These are phyloP conservation scores for Saccharomycopsis fodiens DNA, from an alignment of 805 yeast species.

Conservation along the genomic window DNA sequence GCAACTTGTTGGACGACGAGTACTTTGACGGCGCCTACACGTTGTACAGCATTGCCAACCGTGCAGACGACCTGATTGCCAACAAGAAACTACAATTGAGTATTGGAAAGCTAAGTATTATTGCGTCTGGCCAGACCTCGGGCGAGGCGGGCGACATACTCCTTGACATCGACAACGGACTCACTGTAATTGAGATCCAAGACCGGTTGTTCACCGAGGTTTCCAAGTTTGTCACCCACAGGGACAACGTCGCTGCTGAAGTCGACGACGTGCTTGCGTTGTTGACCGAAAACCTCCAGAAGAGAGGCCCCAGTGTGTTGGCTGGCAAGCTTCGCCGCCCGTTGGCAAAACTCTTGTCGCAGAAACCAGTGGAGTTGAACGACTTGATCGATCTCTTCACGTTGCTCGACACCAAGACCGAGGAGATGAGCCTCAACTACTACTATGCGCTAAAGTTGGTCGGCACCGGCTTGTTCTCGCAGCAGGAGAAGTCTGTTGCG, in stretches of 20 bases:
- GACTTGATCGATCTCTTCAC: constrained; percentile 49
- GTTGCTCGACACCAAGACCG: constrained; percentile 32
- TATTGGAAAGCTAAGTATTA: constrained; percentile 59
- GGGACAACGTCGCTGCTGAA: constrained; percentile 5
- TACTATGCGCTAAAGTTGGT: constrained; percentile 45
- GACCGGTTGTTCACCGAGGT: constrained; percentile 29
- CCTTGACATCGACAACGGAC: constrained; percentile 41
- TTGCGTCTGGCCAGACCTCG: constrained; percentile 32
- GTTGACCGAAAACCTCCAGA: constrained; percentile 24
- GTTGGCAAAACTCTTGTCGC: constrained; percentile 28
- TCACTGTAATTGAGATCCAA: constrained; percentile 45
- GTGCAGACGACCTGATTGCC: constrained; percentile 34
- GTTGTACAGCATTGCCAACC: constrained; percentile 36
- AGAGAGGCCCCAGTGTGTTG: constrained; percentile 18
- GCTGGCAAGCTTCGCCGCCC: constrained; percentile 20
- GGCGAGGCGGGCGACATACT: constrained; percentile 23
- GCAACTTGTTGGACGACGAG: constrained; percentile 45
- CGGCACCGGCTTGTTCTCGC: constrained; percentile 27
- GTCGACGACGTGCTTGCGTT: constrained; percentile 23
- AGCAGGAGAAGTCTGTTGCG: constrained; percentile 28
- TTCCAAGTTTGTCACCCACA: neutral
- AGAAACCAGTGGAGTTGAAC: constrained; percentile 33
- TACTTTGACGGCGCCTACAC: constrained; percentile 43
- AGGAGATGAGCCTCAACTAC: constrained; percentile 26
- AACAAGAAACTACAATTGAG: constrained; percentile 54